A percentile compares a stretch with the other conserved stretches of the same genome.
Conservation (phyloP, 2,329 filamentous ascomycete species). For the Phoma herbarum region DNA sequence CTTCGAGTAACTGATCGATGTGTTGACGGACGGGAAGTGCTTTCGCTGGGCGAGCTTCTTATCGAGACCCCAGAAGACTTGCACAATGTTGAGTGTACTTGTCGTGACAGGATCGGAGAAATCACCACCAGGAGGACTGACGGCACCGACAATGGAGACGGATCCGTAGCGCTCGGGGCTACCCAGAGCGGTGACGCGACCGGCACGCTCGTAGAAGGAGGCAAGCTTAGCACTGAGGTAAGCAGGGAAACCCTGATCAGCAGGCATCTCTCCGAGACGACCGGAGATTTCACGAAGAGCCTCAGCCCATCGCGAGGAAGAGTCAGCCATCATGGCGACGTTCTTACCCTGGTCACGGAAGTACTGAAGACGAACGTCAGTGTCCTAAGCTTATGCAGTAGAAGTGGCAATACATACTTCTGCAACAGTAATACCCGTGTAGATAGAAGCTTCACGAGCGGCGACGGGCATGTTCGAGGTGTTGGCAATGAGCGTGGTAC, state of each 20-base stretch:
- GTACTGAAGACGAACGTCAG: constrained; percentile 68
- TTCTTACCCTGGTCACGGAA: constrained; percentile 97
- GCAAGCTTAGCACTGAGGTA: constrained; percentile 97
- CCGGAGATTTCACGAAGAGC: constrained; percentile 98
- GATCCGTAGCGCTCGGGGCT: constrained; percentile 89
- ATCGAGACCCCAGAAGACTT: constrained; percentile 99
- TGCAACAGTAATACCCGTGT: constrained; percentile 69
- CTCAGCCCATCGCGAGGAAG: constrained; percentile 97
- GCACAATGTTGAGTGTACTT: constrained; percentile 93
- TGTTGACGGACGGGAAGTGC: constrained; percentile 99
- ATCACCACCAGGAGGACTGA: constrained; percentile 97
- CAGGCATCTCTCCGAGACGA: constrained; percentile 99
- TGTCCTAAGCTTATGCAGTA: not conserved
- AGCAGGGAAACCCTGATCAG: constrained; percentile 98
- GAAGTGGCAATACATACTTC: constrained; percentile 2
- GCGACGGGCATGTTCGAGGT: constrained; percentile 99
- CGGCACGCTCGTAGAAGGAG: constrained; percentile 98
- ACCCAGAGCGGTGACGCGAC: constrained; percentile 83
- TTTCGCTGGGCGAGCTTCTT: constrained; percentile 99
- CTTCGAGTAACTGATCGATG: constrained; percentile 92
- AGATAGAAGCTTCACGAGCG: constrained; percentile 97
- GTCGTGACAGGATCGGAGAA: constrained; percentile 98
- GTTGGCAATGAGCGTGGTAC: constrained; percentile 97
- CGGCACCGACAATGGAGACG: constrained; percentile 97
- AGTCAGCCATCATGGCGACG: constrained; percentile 99